Conservation (phyloP, 163 green algal species). For the Chloromonas sp. region DNA sequence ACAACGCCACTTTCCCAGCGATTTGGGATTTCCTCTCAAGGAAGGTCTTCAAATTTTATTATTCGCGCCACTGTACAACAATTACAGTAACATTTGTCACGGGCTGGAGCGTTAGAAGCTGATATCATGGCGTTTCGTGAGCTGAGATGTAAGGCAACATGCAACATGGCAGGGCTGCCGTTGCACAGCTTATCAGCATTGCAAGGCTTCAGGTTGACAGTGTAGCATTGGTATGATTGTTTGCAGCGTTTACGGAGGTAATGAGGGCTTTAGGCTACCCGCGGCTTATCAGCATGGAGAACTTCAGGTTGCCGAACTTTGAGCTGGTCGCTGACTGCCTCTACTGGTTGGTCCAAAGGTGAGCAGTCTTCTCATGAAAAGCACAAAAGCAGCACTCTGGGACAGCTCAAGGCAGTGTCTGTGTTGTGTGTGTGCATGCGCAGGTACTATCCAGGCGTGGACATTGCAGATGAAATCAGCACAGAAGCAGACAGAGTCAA, state of each 20-base stretch:
- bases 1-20: too few species aligned
- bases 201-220: too few species aligned
- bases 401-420: background rate
- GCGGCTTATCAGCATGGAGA: conserved; percentile 62
- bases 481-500: conserved; percentile 63
- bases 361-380: background rate
- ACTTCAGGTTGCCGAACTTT: conserved; percentile 57
- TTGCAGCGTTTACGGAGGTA: conserved; percentile 60
- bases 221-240: background rate
- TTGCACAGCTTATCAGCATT: too few species aligned
- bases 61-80: too few species aligned
- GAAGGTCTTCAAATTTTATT: too few species aligned
- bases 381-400: too few species aligned
- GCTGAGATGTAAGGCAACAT: too few species aligned
- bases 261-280: conserved; percentile 69
- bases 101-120: too few species aligned
- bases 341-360: conserved; percentile 74
- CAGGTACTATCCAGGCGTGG: conserved; percentile 68
- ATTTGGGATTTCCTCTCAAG: too few species aligned
- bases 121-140: too few species aligned
- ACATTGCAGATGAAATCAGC: conserved; percentile 68
- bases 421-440: background rate
- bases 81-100: too few species aligned
- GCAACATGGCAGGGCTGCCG: too few species aligned
- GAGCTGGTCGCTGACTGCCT: conserved; percentile 72